These are phyloP conservation scores for Nakazawaea holstii DNA, from an alignment of 805 yeast genomes.

Conservation along the genomic window DNA sequence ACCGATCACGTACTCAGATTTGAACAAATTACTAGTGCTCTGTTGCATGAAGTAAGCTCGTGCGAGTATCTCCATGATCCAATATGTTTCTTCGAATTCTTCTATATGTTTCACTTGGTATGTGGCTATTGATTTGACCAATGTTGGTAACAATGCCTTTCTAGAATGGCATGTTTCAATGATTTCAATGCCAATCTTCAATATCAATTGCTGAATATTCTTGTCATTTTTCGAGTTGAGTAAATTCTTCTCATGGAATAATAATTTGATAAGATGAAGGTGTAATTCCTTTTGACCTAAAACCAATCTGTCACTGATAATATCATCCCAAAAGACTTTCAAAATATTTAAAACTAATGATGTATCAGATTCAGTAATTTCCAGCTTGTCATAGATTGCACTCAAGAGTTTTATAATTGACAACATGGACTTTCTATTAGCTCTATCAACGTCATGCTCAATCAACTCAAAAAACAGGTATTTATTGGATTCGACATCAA, in stretches of 20 bases:
- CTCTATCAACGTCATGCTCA: slow-evolving; percentile 1
- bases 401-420: slow-evolving; percentile 14
- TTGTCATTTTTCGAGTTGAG: slow-evolving; percentile 26
- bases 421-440: slow-evolving; percentile 12
- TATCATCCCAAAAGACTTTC: slow-evolving; percentile 48
- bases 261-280: slow-evolving; percentile 42
- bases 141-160: slow-evolving; percentile 59
- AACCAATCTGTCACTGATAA: slow-evolving; percentile 55
- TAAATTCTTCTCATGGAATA: slow-evolving; percentile 39
- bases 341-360: slow-evolving; percentile 27
- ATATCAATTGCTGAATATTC: slow-evolving; percentile 23
- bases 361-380: slow-evolving; percentile 13
- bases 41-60: slow-evolving; percentile 44
- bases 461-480: not conserved
- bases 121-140: slow-evolving; percentile 40
- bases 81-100: slow-evolving; percentile 34
- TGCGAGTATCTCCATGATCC: slow-evolving; percentile 49
- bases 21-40: slow-evolving; percentile 49
- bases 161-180: slow-evolving; percentile 51
- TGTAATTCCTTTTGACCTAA: slow-evolving; percentile 66
- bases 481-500: not conserved
- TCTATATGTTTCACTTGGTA: slow-evolving; percentile 32
- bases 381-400: slow-evolving; percentile 7
- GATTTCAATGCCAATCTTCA: slow-evolving; percentile 35
- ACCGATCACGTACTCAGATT: slow-evolving; percentile 54